A percentile compares a stretch with the other conserved stretches of the same genome.
phyloP scores from a whole-genome alignment of 1,284 basidiomycete genomes.

The Amylostereum areolatum region DNA sequence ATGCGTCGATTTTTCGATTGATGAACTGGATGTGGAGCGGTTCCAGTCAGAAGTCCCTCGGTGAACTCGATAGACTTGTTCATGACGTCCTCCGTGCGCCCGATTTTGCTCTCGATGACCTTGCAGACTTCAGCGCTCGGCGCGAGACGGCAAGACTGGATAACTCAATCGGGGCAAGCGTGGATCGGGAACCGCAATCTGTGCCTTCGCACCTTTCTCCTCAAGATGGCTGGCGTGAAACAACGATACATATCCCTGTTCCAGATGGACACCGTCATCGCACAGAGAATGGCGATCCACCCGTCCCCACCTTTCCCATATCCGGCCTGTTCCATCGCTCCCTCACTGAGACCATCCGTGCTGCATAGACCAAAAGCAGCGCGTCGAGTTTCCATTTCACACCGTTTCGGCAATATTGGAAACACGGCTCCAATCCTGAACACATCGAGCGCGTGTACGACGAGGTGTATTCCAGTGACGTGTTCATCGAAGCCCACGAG shows the following conservation, averaged over 20 bases:
- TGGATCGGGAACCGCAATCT: neutral
- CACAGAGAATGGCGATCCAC: neutral
- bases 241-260: conserved; percentile 10
- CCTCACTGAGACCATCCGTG: conserved; percentile 10
- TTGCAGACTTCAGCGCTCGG: conserved; percentile 7
- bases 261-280: conserved; percentile 3
- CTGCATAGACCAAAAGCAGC: conserved; percentile 3
- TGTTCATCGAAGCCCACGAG: conserved; percentile 16
- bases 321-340: conserved; percentile 8
- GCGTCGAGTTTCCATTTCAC: conserved; percentile 6
- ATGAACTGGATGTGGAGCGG: conserved; percentile 10
- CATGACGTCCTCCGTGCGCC: conserved; percentile 12
- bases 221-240: conserved; percentile 13
- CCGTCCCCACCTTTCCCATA: conserved; percentile 7
- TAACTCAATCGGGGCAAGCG: neutral
- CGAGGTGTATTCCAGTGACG: conserved; percentile 11
- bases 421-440: neutral
- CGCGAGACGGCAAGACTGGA: conserved; percentile 10
- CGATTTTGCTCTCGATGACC: conserved; percentile 13
- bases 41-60: conserved; percentile 7
- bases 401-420: conserved; percentile 10
- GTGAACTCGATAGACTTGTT: conserved; percentile 15
- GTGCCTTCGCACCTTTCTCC: neutral
- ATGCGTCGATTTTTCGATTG: conserved; percentile 7
- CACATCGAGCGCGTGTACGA: conserved; percentile 1